Evolutionary conservation across 139 green algal genomes (phyloP), one percentile per base, ranked within the genome.

Genomic region (Picochlorum sp.): DNA sequence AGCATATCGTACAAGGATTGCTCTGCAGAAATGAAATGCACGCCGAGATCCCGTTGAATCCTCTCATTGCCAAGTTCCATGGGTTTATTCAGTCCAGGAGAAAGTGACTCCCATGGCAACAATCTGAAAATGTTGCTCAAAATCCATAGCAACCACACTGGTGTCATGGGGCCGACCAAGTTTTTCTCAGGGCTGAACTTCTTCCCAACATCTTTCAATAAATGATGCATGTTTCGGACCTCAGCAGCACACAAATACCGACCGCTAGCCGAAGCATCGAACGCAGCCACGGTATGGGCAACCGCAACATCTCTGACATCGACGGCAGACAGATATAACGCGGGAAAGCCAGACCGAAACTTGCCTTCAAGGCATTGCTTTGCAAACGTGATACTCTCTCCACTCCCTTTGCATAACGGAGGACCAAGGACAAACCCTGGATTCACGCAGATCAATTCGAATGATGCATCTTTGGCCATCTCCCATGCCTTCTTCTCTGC

Each of bases 401-500:
- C 58, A n/a, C 51, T 6, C 2, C 50, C 44, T 3, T 14, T 31
- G 23, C 26, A 54, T 8, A 79, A 55, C 4, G 84, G 85, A 15
- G 51, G 51, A 0, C 85, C 86, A 70, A 94, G 73, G 26, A 88
- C 69, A 55, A 90, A 85, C 30, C 84, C 77, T 50, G 86, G 80
- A 69, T 90, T 81, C 20, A 92, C 88, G 31, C 72, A 83, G 3
- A 81, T 18, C 74, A 45, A 94, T 64, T 47, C 84, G 70, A 30
- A 94, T 54, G 3, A 73, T 77, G 5, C 81, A 59, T 82, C 14
- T 30, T 71, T 68, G 0, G 70, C 67, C 45, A 84, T 24, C 24
- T 83, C 64, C 84, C 82, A 94, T 0, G 84, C 86, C 10, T 63
- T 67, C 15, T 65, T 62, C 76, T 94, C 86, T 9, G 84, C 86